Evolutionary conservation across 306 rosid species (phyloP).

Genomic region (Benincasa hispida): DNA sequence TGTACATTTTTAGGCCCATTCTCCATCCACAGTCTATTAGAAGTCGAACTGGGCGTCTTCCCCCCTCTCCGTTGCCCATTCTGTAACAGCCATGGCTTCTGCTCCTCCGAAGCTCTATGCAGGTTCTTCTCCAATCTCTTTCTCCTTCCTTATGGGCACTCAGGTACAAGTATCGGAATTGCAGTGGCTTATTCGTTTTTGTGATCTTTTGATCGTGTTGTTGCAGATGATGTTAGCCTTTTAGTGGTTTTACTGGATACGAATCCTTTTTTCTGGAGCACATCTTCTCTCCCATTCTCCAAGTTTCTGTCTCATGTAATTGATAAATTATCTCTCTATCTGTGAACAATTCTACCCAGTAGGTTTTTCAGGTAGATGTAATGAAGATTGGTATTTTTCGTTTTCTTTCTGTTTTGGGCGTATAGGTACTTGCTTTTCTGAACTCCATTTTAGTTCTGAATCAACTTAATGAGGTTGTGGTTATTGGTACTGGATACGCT

Average conservation of each 20-base stretch:
- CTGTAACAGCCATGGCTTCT: conserved; percentile 38
- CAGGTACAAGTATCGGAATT: neutral
- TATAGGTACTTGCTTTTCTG: conserved; percentile 67
- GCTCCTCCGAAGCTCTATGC: conserved; percentile 69
- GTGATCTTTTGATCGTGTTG: neutral
- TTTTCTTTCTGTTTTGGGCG: neutral
- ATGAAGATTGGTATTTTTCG: neutral
- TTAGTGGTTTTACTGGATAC: conserved; percentile 70
- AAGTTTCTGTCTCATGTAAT: conserved; percentile 75
- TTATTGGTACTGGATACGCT: conserved; percentile 80
- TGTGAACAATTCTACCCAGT: conserved; percentile 4
- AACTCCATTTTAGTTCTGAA: conserved; percentile 68
- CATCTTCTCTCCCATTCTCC: conserved; percentile 55
- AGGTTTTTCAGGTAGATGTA: neutral
- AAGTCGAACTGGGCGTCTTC: neutral
- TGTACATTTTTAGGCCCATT: neutral
- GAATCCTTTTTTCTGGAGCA: conserved; percentile 79
- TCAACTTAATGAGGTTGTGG: conserved; percentile 75
- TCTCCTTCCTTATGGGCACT: neutral
- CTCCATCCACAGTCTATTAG: neutral
- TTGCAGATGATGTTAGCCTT: conserved; percentile 88
- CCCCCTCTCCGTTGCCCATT: neutral
- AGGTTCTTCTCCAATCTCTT: conserved; percentile 20
- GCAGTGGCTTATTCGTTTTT: neutral
- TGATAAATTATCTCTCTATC: neutral